A percentile compares a stretch with the other conserved stretches of the same genome.
These are phyloP conservation scores for Eruca vesicaria DNA, from an alignment of 441 rosid species.

Conservation along the genomic window DNA sequence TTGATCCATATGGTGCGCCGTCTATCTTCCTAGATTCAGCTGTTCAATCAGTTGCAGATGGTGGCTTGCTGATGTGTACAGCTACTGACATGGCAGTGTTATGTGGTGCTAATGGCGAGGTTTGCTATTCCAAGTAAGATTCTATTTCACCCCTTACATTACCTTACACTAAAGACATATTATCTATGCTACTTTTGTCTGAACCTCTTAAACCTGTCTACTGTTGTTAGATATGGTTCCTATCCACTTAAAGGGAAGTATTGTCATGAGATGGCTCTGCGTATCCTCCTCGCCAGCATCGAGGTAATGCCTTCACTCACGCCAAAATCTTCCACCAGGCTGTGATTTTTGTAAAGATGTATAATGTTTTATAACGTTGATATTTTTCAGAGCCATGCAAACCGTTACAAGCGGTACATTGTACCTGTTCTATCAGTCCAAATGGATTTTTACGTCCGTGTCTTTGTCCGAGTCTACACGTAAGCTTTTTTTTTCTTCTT, in stretches of 20 bases:
- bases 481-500: conserved; percentile 37
- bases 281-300: conserved; percentile 90
- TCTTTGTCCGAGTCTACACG: conserved; percentile 93
- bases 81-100: conserved; percentile 99
- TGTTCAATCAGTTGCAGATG: conserved; percentile 92
- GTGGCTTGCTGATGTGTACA: conserved; percentile 96
- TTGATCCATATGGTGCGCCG: conserved; percentile 98
- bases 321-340: neutral
- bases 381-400: conserved; percentile 88
- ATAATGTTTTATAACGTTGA: neutral
- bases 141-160: neutral
- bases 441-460: conserved; percentile 95
- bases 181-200: conserved; percentile 5
- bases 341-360: neutral
- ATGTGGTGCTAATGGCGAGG: conserved; percentile 99
- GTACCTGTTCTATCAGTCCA: conserved; percentile 93
- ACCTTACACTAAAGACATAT: conserved; percentile 12
- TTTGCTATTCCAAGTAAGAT: conserved; percentile 99
- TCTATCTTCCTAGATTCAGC: conserved; percentile 96
- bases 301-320: conserved; percentile 53
- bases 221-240: conserved; percentile 80
- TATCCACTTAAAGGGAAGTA: conserved; percentile 95
- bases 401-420: conserved; percentile 93
- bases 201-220: conserved; percentile 20
- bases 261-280: conserved; percentile 98